Conservation (phyloP, 345 rosid species). For the Anastatica hierochuntica region DNA sequence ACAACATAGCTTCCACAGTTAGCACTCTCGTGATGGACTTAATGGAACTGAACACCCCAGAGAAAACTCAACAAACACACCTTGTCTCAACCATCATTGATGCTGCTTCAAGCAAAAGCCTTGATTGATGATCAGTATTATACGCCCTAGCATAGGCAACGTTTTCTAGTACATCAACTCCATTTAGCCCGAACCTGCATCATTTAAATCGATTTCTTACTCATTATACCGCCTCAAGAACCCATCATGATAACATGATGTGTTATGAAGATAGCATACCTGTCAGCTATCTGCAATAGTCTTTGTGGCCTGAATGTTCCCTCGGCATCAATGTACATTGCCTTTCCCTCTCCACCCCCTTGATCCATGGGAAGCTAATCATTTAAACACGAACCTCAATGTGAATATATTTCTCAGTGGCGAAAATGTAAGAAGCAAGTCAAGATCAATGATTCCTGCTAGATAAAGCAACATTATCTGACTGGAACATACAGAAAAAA, state of each 20-base stretch:
- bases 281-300: slow-evolving; percentile 85
- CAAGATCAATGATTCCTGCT: not conserved
- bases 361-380: slow-evolving; percentile 94
- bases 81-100: slow-evolving; percentile 99
- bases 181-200: slow-evolving; percentile 80
- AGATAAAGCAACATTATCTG: not conserved
- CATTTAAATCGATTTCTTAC: slow-evolving; percentile 4
- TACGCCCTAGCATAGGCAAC: slow-evolving; percentile 98
- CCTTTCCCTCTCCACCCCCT: slow-evolving; percentile 98
- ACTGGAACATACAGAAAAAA: not conserved
- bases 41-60: not conserved
- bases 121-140: slow-evolving; percentile 94
- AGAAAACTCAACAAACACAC: slow-evolving; percentile 22
- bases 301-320: slow-evolving; percentile 97
- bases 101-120: slow-evolving; percentile 98
- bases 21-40: slow-evolving; percentile 1
- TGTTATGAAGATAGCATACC: slow-evolving; percentile 29
- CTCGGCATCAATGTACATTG: slow-evolving; percentile 98
- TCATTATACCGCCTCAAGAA: not conserved
- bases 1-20: not conserved
- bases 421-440: not conserved
- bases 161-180: slow-evolving; percentile 91
- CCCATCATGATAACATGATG: not conserved
- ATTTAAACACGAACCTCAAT: not conserved
- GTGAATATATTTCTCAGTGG: slow-evolving; percentile 1